Conservation (phyloP, 352 stramenopile genomes). For the Phytophthora vignae region DNA sequence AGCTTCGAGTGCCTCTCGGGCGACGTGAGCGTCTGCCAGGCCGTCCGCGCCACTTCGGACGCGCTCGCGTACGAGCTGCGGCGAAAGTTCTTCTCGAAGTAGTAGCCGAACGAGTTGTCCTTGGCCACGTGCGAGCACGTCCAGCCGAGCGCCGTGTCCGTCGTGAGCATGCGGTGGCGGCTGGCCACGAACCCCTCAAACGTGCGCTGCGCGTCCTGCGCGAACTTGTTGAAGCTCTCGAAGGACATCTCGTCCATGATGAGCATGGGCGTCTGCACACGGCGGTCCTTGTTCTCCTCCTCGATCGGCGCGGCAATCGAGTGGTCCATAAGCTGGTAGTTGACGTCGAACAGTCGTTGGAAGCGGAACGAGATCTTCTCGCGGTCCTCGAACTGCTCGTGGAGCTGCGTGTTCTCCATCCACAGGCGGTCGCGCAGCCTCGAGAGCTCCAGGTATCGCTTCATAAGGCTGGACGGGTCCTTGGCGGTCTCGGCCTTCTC, state of each 20-base stretch:
- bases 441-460: slow-evolving; percentile 56
- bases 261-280: slow-evolving; percentile 55
- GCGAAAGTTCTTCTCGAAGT: slow-evolving; percentile 61
- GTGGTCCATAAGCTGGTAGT: slow-evolving; percentile 70
- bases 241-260: slow-evolving; percentile 73
- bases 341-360: slow-evolving; percentile 64
- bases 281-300: slow-evolving; percentile 36
- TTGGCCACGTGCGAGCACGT: slow-evolving; percentile 59
- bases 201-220: slow-evolving; percentile 48
- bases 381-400: slow-evolving; percentile 59
- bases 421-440: slow-evolving; percentile 57
- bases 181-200: slow-evolving; percentile 53
- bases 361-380: slow-evolving; percentile 64
- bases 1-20: slow-evolving; percentile 54
- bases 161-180: slow-evolving; percentile 56
- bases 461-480: slow-evolving; percentile 49
- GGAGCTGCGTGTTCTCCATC: slow-evolving; percentile 62
- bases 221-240: slow-evolving; percentile 55
- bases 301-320: slow-evolving; percentile 44
- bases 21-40: slow-evolving; percentile 58
- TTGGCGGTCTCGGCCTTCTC: slow-evolving; percentile 40
- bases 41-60: slow-evolving; percentile 39
- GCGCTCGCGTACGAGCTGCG: slow-evolving; percentile 28
- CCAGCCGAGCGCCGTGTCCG: slow-evolving; percentile 57
- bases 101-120: slow-evolving; percentile 59